Conservation (phyloP, 192 early-diverging fungal species). For the Endogone sp. region DNA sequence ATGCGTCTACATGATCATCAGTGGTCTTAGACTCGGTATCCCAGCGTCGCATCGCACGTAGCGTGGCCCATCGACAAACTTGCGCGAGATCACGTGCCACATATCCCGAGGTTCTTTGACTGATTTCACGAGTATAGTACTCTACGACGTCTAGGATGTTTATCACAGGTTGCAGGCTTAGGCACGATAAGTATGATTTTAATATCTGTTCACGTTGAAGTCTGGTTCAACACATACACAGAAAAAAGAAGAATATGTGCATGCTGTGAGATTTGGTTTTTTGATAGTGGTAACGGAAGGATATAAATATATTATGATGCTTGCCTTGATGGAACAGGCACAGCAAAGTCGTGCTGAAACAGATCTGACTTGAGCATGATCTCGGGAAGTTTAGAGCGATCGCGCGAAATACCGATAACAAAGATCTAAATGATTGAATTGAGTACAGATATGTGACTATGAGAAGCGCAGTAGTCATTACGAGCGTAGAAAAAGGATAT, state of each 20-base stretch:
- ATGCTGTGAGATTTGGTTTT: too few relatives aligned
- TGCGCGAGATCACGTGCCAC: conserved; percentile 47
- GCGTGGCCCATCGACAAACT: conserved; percentile 32
- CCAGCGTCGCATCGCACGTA: conserved; percentile 19
- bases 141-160: not conserved
- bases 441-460: too few relatives aligned
- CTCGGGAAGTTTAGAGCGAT: conserved; percentile 31
- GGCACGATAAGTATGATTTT: not conserved
- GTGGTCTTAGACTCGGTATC: conserved; percentile 2
- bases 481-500: too few relatives aligned
- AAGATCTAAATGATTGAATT: conserved; percentile 28
- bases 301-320: too few relatives aligned
- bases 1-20: conserved; percentile 4
- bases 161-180: not conserved
- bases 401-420: conserved; percentile 33
- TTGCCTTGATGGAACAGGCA: conserved; percentile 38
- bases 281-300: too few relatives aligned
- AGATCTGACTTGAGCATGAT: conserved; percentile 25
- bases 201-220: not conserved
- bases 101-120: conserved; percentile 58
- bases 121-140: not conserved
- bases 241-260: too few relatives aligned
- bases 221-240: too few relatives aligned
- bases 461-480: too few relatives aligned
- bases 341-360: conserved; percentile 33